Evolutionary conservation across 164 flowering plant species (phyloP).

Genomic region (Pachysandra terminalis): DNA sequence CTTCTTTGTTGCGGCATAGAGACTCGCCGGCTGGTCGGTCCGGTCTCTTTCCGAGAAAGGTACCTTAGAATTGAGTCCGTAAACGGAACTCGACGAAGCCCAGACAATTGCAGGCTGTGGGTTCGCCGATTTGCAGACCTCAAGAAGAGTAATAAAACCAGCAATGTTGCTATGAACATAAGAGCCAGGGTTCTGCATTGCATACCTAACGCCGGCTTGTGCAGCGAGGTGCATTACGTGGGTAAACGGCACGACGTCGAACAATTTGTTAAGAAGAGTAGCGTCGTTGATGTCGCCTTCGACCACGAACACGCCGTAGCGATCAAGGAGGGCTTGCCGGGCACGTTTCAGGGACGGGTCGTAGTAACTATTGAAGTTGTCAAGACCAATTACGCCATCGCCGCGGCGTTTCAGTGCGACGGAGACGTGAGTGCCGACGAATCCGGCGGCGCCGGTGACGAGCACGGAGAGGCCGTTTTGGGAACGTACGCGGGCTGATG

Average conservation of each 20-base stretch:
- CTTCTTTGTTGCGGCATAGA: conserved; percentile 94
- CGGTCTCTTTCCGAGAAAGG: conserved; percentile 86
- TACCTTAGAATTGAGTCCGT: conserved; percentile 77
- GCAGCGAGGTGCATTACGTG: conserved; percentile 97
- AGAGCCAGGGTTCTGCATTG: conserved; percentile 85
- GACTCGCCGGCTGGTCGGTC: conserved; percentile 92
- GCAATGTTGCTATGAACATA: conserved; percentile 93
- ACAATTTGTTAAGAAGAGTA: conserved; percentile 54
- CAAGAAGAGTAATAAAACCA: conserved; percentile 73
- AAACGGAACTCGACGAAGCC: conserved; percentile 92
- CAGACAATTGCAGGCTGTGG: conserved; percentile 95
- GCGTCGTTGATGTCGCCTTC: conserved; percentile 86
- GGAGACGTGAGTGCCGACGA: conserved; percentile 84
- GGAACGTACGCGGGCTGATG: conserved; percentile 61
- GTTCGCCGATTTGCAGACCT: conserved; percentile 72
- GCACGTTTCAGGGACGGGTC: conserved; percentile 72
- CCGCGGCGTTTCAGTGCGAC: conserved; percentile 77
- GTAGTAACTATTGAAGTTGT: conserved; percentile 81
- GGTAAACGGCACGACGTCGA: conserved; percentile 72
- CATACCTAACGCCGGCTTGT: conserved; percentile 93
- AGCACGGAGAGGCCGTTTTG: conserved; percentile 60
- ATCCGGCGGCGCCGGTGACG: conserved; percentile 95
- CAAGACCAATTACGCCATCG: conserved; percentile 85
- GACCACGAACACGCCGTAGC: conserved; percentile 68
- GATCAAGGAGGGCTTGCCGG: conserved; percentile 66